Evolutionary conservation across 2,329 filamentous ascomycete species (phyloP), one percentile per base, ranked within the genome.

Genomic region (Ophiocordyceps unilateralis): DNA sequence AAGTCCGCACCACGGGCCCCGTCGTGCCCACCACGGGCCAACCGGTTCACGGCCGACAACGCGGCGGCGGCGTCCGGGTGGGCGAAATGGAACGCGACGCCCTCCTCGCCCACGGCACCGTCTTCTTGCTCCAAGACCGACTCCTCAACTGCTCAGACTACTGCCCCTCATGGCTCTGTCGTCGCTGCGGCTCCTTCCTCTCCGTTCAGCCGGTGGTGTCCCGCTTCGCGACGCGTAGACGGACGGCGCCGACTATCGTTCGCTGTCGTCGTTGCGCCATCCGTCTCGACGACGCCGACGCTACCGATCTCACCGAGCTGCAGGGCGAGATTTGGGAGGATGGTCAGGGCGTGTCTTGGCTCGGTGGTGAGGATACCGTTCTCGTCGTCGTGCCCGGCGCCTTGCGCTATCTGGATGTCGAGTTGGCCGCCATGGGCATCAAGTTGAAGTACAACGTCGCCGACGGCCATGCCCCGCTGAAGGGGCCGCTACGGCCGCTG

Each of bases 11-110:
- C 3, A 96, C 91, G 0, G 91, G 91, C 44, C 88, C 88, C 1
- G 82, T 95, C 38, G 91, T 91, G 44, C 76, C 81, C 21, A 77
- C 91, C 15, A 96, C 89, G 0, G 88, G 89, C 26, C 91, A 98
- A 60, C 91, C 91, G 36, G 91, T 98, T 70, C 95, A 96, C 69
- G 91, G 91, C 49, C 74, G 91, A 60, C 91, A 93, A 60, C 85
- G 89, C 63, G 91, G 89, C 57, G 91, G 91, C 66, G 91, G 91
- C 79, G 95, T 98, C 58, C 87, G 91, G 70, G 89, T 98, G 24
- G 91, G 91, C 64, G 91, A 98, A 64, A 98, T 98, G 91, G 91
- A 98, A 67, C 83, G 91, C 51, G 91, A 98, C 61, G 85, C 89
- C 4, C 70, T 98, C 20, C 75, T 98, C 45, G 91, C 91, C 5